Evolutionary conservation across 108 stramenopile species (phyloP).

Genomic region (Conticribra weissflogii): DNA sequence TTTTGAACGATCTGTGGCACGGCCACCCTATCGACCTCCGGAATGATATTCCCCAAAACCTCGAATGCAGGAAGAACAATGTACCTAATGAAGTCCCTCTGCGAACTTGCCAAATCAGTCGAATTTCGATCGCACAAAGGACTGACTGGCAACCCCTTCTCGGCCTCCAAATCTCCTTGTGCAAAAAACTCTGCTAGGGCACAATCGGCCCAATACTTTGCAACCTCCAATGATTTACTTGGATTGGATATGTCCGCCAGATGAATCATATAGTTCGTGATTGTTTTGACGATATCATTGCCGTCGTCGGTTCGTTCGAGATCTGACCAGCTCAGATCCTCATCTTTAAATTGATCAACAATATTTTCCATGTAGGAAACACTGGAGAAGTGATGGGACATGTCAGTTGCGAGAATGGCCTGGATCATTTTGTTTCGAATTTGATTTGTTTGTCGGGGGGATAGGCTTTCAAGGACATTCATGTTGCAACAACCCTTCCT

Average conservation of each 20-base stretch:
- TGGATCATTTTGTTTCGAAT: conserved; percentile 65
- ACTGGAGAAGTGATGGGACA: conserved; percentile 70
- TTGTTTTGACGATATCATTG: conserved; percentile 8
- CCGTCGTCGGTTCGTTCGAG: background rate
- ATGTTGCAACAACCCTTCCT: conserved; percentile 4
- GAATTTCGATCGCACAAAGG: conserved; percentile 73
- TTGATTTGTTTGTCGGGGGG: conserved; percentile 10
- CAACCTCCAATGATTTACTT: conserved; percentile 50
- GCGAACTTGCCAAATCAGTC: conserved; percentile 62
- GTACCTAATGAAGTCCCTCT: conserved; percentile 85
- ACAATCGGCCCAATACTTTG: conserved; percentile 68
- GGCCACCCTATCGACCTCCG: conserved; percentile 38
- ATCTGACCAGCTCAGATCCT: conserved; percentile 26
- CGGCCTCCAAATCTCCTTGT: conserved; percentile 78
- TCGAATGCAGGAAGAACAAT: conserved; percentile 73
- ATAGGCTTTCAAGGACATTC: conserved; percentile 28
- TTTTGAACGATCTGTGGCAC: conserved; percentile 51
- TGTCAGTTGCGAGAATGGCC: conserved; percentile 85
- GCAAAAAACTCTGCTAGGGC: conserved; percentile 75
- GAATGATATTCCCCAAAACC: conserved; percentile 57
- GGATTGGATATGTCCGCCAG: conserved; percentile 82
- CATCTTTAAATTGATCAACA: conserved; percentile 19
- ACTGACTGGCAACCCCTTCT: conserved; percentile 63
- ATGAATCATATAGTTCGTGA: conserved; percentile 65
- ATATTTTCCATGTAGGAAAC: conserved; percentile 29